Conservation (phyloP, 2,329 filamentous ascomycete genomes). For the Talaromyces amestolkiae region DNA sequence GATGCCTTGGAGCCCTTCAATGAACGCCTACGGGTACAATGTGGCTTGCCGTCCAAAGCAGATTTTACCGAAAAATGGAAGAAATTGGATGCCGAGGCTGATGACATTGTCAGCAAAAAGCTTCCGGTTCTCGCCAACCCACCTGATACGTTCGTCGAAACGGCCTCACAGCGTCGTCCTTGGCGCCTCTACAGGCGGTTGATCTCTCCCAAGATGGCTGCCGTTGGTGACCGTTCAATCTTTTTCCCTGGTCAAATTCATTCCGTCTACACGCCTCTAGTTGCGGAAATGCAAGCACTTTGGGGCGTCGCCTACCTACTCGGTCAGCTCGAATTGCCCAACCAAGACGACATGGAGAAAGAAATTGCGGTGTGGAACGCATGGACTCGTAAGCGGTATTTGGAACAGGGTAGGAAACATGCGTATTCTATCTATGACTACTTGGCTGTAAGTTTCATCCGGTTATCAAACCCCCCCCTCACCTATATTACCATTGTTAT, state of each 20-base stretch:
- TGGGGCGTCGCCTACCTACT: not conserved
- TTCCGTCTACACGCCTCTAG: slow-evolving; percentile 2
- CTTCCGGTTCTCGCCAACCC: not conserved
- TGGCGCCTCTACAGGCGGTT: slow-evolving; percentile 7
- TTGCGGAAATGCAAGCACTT: slow-evolving; percentile 4
- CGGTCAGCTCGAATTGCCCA: not conserved
- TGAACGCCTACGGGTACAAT: not conserved
- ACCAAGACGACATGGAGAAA: slow-evolving; percentile 1
- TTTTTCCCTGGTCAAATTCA: slow-evolving; percentile 5
- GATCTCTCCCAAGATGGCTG: slow-evolving; percentile 1
- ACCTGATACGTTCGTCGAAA: not conserved
- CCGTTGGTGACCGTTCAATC: not conserved
- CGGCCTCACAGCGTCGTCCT: not conserved
- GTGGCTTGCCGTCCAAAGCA: not conserved
- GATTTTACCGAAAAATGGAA: slow-evolving; percentile 1
- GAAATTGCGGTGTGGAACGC: slow-evolving; percentile 10
- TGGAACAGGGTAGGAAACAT: slow-evolving; percentile 10
- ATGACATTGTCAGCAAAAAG: not conserved
- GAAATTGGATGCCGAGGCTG: not conserved
- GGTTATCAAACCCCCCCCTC: not conserved
- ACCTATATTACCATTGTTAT: not conserved
- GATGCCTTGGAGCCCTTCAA: not conserved
- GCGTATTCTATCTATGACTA: slow-evolving; percentile 6
- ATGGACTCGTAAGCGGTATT: slow-evolving; percentile 8
- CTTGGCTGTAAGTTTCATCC: not conserved